phyloP scores from a whole-genome alignment of 106 monocot genomes.

The Hemerocallis citrina region DNA sequence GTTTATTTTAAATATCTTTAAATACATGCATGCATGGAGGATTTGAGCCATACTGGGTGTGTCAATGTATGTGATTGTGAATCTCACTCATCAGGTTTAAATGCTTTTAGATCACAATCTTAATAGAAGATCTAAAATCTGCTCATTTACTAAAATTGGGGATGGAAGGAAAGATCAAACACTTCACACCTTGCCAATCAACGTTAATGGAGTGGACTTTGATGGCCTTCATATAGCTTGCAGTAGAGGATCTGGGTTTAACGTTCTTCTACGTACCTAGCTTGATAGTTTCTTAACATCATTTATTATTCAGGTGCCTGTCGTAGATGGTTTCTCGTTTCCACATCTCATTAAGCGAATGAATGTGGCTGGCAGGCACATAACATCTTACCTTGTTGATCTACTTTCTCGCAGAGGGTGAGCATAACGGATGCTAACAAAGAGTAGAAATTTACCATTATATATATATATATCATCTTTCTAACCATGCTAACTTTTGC shows the following conservation, averaged over 20 bases:
- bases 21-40: no score
- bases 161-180: neutral
- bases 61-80: no score
- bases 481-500: slow-evolving; percentile 7
- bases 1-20: no score
- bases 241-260: neutral
- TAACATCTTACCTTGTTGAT: slow-evolving; percentile 98
- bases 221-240: neutral
- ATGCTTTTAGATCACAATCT: no score
- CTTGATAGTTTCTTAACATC: neutral
- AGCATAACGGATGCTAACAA: neutral
- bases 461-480: neutral
- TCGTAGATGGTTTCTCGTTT: slow-evolving; percentile 98
- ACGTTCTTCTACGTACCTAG: no score
- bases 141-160: neutral
- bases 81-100: no score
- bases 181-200: no score
- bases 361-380: slow-evolving; percentile 99
- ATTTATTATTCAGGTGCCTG: slow-evolving; percentile 58
- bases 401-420: slow-evolving; percentile 88
- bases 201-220: neutral
- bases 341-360: slow-evolving; percentile 96
- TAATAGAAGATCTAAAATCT: no score
- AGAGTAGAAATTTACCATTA: neutral
- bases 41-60: no score